A percentile compares a stretch with the other conserved stretches of the same genome.
These are phyloP conservation scores for Moringa oleifera DNA, from an alignment of 345 rosid species.

Conservation along the genomic window DNA sequence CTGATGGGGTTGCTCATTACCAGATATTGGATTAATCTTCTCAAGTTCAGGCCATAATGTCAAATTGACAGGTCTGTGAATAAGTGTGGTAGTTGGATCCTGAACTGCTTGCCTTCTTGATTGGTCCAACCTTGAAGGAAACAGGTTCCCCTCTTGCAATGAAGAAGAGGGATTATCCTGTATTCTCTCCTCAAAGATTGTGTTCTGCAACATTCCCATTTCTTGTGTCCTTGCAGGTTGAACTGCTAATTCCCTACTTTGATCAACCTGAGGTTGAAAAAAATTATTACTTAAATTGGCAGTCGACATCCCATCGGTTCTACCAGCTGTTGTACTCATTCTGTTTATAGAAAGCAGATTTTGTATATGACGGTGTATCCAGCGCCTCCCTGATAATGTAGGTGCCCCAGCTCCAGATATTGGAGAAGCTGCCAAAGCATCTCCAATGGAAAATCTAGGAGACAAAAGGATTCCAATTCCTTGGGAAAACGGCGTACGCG, in stretches of 20 bases:
- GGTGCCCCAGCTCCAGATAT: conserved; percentile 65
- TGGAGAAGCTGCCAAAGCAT: conserved; percentile 53
- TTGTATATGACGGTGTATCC: conserved; percentile 82
- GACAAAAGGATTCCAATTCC: conserved; percentile 51
- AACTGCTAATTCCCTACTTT: conserved; percentile 35
- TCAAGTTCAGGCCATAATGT: conserved; percentile 46
- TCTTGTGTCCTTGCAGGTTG: conserved; percentile 37
- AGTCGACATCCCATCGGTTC: conserved; percentile 39
- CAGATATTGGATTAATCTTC: conserved; percentile 29
- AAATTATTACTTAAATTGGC: conserved; percentile 33
- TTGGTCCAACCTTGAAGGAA: conserved; percentile 33
- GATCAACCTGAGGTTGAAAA: conserved; percentile 37
- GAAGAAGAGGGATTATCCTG: conserved; percentile 33
- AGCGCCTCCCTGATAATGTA: conserved; percentile 74
- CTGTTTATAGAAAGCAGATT: conserved; percentile 56
- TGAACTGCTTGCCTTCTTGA: conserved; percentile 38
- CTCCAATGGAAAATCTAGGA: conserved; percentile 57
- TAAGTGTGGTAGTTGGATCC: conserved; percentile 23
- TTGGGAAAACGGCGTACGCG: conserved; percentile 36
- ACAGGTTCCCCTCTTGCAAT: conserved; percentile 32
- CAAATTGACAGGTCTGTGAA: conserved; percentile 32
- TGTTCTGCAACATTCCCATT: conserved; percentile 21
- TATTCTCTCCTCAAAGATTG: conserved; percentile 38
- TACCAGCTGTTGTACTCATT: conserved; percentile 33
- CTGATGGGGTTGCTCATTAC: conserved; percentile 33